phyloP scores from a whole-genome alignment of 768 basidiomycete genomes.

The Trametes meyenii region DNA sequence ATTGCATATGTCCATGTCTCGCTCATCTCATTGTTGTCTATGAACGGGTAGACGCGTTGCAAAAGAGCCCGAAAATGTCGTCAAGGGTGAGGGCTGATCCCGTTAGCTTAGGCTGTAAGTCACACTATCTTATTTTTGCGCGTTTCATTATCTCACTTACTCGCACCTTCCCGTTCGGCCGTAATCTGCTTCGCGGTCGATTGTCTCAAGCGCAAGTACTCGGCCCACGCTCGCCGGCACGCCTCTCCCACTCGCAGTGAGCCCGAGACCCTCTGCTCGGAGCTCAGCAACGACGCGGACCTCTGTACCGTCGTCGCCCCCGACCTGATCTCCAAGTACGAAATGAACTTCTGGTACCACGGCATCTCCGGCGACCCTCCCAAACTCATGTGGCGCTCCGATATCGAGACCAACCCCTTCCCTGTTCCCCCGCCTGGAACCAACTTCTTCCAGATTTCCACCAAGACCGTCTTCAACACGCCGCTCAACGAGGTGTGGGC shows the following conservation, averaged over 20 bases:
- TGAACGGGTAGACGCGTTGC: conserved; percentile 31
- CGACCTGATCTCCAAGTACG: conserved; percentile 30
- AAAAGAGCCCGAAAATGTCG: conserved; percentile 9
- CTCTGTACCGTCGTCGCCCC: conserved; percentile 23
- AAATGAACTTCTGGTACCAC: conserved; percentile 32
- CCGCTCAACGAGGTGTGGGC: conserved; percentile 46
- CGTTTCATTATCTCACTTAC: conserved; percentile 18
- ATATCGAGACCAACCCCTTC: conserved; percentile 33
- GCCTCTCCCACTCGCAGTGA: not conserved
- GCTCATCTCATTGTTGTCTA: conserved; percentile 22
- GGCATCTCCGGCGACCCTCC: conserved; percentile 37
- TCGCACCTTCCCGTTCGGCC: conserved; percentile 30
- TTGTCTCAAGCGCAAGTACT: conserved; percentile 20
- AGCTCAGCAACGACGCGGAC: conserved; percentile 14
- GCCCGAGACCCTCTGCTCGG: conserved; percentile 2
- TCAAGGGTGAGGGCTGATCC: conserved; percentile 30
- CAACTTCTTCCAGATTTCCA: conserved; percentile 30
- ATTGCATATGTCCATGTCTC: conserved; percentile 20
- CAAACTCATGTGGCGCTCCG: conserved; percentile 36
- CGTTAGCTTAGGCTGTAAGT: conserved; percentile 28
- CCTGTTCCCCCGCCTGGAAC: conserved; percentile 25
- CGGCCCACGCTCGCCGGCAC: conserved; percentile 10
- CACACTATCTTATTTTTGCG: conserved; percentile 22
- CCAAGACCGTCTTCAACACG: conserved; percentile 46
- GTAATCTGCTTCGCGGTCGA: conserved; percentile 35